Percentiles rank a stretch among this genome's conserved stretches.
Conservation (phyloP, 2,329 filamentous ascomycete genomes). For the Colletotrichum sp. region DNA sequence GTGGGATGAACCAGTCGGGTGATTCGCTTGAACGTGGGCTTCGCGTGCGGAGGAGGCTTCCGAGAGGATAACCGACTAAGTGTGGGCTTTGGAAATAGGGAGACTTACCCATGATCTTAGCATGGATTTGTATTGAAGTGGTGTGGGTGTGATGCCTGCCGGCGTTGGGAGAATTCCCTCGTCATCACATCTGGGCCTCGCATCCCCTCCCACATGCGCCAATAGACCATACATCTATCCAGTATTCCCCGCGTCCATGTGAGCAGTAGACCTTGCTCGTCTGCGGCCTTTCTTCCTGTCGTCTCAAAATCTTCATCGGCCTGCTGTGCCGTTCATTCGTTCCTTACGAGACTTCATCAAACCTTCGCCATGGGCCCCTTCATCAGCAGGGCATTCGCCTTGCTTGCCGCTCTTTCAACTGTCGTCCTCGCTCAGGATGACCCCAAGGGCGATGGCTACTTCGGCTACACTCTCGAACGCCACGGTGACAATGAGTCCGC, state of each 20-base stretch:
- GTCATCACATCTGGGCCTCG: neutral
- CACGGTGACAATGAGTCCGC: slow-evolving; percentile 55
- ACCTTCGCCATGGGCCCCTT: neutral
- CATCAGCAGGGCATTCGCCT: slow-evolving; percentile 23
- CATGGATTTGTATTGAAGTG: neutral
- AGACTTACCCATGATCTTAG: neutral
- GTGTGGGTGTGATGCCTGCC: neutral
- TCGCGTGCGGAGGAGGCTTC: neutral
- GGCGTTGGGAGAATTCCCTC: neutral
- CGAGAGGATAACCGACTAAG: neutral
- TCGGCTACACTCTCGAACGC: slow-evolving; percentile 58
- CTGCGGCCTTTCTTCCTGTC: neutral
- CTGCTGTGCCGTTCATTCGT: neutral
- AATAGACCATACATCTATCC: slow-evolving; percentile 12
- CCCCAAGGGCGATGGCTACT: slow-evolving; percentile 48
- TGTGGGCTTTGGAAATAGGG: neutral
- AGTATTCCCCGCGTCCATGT: neutral
- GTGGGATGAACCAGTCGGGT: slow-evolving; percentile 4
- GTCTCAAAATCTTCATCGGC: neutral
- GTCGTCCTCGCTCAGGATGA: slow-evolving; percentile 32
- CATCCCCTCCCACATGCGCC: neutral
- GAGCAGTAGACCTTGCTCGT: neutral
- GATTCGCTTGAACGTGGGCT: neutral
- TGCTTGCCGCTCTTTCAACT: slow-evolving; percentile 31
- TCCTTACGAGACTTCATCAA: neutral